phyloP scores from a whole-genome alignment of 352 stramenopile genomes.

The Globisporangium camurandrum region DNA sequence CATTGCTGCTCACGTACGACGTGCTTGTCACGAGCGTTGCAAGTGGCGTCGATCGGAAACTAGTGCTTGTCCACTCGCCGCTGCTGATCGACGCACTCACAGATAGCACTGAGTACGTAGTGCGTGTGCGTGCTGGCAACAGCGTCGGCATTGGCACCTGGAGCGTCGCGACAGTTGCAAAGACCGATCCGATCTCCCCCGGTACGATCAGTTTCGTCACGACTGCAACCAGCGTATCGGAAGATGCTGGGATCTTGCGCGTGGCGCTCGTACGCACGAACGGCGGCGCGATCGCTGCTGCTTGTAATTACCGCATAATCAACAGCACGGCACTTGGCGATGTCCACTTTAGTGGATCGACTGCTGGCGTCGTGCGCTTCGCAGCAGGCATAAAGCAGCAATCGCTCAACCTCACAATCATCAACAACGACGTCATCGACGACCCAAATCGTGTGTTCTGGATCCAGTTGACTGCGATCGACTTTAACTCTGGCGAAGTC shows the following conservation, averaged over 20 bases:
- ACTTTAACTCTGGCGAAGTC: constrained; percentile 20
- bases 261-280: constrained; percentile 22
- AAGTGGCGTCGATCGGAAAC: background rate
- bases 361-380: constrained; percentile 23
- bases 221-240: constrained; percentile 12
- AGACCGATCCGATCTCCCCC: constrained; percentile 37
- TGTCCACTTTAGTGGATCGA: constrained; percentile 17
- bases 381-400: constrained; percentile 11
- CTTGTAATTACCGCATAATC: constrained; percentile 22
- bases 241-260: constrained; percentile 10
- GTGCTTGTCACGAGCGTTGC: constrained; percentile 12
- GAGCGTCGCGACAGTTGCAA: constrained; percentile 20
- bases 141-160: constrained; percentile 14
- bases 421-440: constrained; percentile 42
- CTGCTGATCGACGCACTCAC: constrained; percentile 13
- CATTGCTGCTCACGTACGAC: constrained; percentile 18
- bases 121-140: constrained; percentile 29
- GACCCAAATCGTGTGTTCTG: constrained; percentile 42
- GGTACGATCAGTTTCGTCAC: constrained; percentile 31
- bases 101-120: constrained; percentile 19
- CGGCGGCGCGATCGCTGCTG: constrained; percentile 27
- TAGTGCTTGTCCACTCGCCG: background rate
- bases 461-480: constrained; percentile 19
- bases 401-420: constrained; percentile 25
- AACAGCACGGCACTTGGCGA: constrained; percentile 27